Conservation (phyloP, 202 grass and related monocot genomes). For the Saccharum hybrid region DNA sequence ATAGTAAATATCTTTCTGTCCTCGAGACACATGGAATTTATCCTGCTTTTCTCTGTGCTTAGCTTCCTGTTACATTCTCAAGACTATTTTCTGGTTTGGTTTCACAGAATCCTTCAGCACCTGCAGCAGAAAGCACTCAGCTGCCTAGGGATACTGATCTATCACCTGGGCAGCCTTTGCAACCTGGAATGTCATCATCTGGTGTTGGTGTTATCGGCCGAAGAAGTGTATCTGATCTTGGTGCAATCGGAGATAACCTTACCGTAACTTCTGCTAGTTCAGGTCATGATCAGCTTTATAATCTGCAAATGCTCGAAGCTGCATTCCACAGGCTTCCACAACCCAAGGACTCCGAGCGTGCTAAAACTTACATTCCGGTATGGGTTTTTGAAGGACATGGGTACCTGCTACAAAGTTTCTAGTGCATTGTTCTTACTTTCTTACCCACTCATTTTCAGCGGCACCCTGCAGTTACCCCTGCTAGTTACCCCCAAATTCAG, state of each 20-base stretch:
- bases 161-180: slow-evolving; percentile 76
- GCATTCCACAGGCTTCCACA: slow-evolving; percentile 87
- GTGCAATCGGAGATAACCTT: slow-evolving; percentile 86
- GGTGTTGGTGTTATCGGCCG: slow-evolving; percentile 88
- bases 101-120: slow-evolving; percentile 56
- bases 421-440: slow-evolving; percentile 37
- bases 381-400: slow-evolving; percentile 14
- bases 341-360: slow-evolving; percentile 89
- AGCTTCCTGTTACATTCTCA: slow-evolving; percentile 19
- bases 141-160: slow-evolving; percentile 78
- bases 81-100: slow-evolving; percentile 27
- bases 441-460: slow-evolving; percentile 59
- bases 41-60: slow-evolving; percentile 23
- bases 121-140: slow-evolving; percentile 69
- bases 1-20: neutral
- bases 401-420: slow-evolving; percentile 25
- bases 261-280: slow-evolving; percentile 55
- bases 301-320: slow-evolving; percentile 94
- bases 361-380: slow-evolving; percentile 88
- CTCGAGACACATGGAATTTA: slow-evolving; percentile 8
- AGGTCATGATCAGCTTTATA: slow-evolving; percentile 75
- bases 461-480: slow-evolving; percentile 73
- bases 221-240: slow-evolving; percentile 86
- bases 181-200: slow-evolving; percentile 71
- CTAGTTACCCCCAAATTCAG: slow-evolving; percentile 86